Evolutionary conservation across 805 yeast genomes (phyloP), one percentile per base, ranked within the genome.

Genomic region (Candida nitratophila): DNA sequence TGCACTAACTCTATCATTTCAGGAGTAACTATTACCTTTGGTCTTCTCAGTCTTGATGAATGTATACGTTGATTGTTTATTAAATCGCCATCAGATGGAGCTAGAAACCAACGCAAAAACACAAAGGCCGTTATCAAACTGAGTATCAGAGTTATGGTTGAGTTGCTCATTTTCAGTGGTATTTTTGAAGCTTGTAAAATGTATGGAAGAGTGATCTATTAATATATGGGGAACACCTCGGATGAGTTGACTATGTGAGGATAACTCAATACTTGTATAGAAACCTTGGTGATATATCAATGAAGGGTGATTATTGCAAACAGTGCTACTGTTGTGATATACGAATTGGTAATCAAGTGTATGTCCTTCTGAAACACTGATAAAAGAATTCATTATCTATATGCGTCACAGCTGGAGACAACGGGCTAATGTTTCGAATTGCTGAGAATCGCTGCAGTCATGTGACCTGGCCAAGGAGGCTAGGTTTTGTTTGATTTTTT

Each of bases 1-100:
- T 88, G 79, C 52, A 91, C 96, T 0, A 86, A 81, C 50, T 84
- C 93, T 37, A 91, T 71, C 98, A 91, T 91, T 45, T 76, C 77
- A 5, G 68, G 69, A 3, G 83, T 79, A 20, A 83, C 81, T 14
- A 60, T 66, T 45, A 44, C 29, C 35, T 47, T 37, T 19, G 55
- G 21, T 32, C 47, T 32, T 31, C 49, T 26, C 22, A 33, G 38
- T 6, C 44, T n/a, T n/a, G n/a, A n/a, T n/a, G n/a, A n/a, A n/a
- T n/a, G n/a, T n/a, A n/a, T n/a, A n/a, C n/a, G n/a, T n/a, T n/a
- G 26, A 26, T 39, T 30, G 22, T 33, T 16, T 14, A 40, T 37
- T 33, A 36, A 12, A 34, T 46, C 40, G 29, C 48, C 51, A n/a
- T 19, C 33, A 14, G 22, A 30, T 2, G 84, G 78, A 30, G 79